Conservation (phyloP, 2,329 filamentous ascomycete species). For the Trichoderma asperellum region DNA sequence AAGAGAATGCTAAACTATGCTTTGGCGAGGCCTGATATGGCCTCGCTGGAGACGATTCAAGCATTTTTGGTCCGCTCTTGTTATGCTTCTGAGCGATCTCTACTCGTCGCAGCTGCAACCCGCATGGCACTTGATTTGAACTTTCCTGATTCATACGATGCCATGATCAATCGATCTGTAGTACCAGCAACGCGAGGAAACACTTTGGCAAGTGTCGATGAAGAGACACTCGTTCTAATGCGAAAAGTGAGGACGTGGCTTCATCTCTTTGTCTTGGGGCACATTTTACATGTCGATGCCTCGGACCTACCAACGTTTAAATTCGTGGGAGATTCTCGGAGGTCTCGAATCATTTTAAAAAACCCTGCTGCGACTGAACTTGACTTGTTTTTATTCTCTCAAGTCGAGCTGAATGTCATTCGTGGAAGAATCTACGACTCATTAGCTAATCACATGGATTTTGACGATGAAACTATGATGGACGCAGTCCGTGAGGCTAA, state of each 20-base stretch:
- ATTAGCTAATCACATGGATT: conserved; percentile 35
- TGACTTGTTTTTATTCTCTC: conserved; percentile 56
- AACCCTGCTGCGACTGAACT: conserved; percentile 49
- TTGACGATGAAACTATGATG: conserved; percentile 43
- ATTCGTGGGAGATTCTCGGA: conserved; percentile 49
- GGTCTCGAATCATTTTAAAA: conserved; percentile 50
- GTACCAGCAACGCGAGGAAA: neutral
- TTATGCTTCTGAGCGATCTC: conserved; percentile 56
- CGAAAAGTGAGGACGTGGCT: conserved; percentile 54
- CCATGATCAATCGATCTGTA: conserved; percentile 38
- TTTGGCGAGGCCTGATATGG: conserved; percentile 34
- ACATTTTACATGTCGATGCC: conserved; percentile 52
- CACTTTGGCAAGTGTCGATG: conserved; percentile 30
- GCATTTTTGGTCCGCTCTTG: conserved; percentile 56
- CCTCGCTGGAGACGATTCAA: conserved; percentile 54
- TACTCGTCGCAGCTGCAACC: conserved; percentile 54
- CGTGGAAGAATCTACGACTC: conserved; percentile 45
- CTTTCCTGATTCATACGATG: conserved; percentile 49
- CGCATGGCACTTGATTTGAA: conserved; percentile 55
- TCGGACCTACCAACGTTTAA: conserved; percentile 35
- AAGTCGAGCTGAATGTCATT: conserved; percentile 49
- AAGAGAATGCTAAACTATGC: conserved; percentile 50
- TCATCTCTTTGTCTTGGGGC: conserved; percentile 55
- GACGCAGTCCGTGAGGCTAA: conserved; percentile 49
- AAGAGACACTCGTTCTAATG: conserved; percentile 41